A percentile compares a stretch with the other conserved stretches of the same genome.
Evolutionary conservation across 2,329 filamentous ascomycete genomes (phyloP).

Genomic region (Fusarium marasasianum): DNA sequence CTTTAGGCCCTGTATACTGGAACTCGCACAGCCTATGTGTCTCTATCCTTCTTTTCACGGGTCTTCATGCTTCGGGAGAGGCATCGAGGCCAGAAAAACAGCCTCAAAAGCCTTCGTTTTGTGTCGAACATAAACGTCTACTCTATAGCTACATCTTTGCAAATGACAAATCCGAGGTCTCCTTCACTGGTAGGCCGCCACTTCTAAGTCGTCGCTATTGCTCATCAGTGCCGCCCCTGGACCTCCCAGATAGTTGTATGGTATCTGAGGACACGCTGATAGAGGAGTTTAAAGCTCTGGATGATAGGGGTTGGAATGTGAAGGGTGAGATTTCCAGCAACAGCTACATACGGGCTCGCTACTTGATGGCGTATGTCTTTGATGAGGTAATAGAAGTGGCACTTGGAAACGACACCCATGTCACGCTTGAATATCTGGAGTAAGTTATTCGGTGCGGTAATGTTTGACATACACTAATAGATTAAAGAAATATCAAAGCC

Average conservation of each 20-base stretch:
- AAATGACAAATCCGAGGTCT: conserved; percentile 60
- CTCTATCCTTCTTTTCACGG: conserved; percentile 49
- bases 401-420: conserved; percentile 48
- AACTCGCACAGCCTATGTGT: conserved; percentile 50
- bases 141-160: conserved; percentile 52
- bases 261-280: conserved; percentile 51
- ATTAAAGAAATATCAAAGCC: conserved; percentile 48
- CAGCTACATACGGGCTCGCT: conserved; percentile 59
- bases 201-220: conserved; percentile 62
- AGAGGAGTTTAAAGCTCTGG: conserved; percentile 46
- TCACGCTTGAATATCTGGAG: conserved; percentile 35
- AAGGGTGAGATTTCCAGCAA: conserved; percentile 53
- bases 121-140: conserved; percentile 46
- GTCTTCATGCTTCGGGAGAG: conserved; percentile 44
- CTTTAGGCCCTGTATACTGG: conserved; percentile 49
- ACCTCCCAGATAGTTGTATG: conserved; percentile 61
- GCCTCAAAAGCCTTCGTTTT: conserved; percentile 41
- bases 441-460: conserved; percentile 5
- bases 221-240: conserved; percentile 62
- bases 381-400: conserved; percentile 71
- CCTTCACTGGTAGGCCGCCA: conserved; percentile 65
- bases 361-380: conserved; percentile 58
- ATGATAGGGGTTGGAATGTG: conserved; percentile 63
- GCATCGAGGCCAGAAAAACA: neutral
- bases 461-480: conserved; percentile 1